Evolutionary conservation across 2,329 filamentous ascomycete species (phyloP).

Genomic region (Elsinoe necatrix): DNA sequence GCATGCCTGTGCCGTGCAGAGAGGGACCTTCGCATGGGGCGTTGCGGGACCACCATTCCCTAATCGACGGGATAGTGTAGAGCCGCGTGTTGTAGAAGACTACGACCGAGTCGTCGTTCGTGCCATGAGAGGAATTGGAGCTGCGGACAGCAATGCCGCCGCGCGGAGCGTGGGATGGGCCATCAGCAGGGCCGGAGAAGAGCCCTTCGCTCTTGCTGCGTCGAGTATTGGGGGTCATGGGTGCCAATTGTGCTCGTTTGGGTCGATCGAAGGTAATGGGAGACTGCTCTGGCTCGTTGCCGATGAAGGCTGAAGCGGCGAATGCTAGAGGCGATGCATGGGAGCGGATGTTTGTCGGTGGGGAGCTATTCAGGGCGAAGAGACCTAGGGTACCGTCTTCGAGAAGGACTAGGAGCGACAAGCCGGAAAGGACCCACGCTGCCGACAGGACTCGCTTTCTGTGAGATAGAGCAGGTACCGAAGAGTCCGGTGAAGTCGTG

Average conservation of each 20-base stretch:
- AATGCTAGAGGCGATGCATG: constrained; percentile 22
- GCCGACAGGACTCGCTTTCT: constrained; percentile 42
- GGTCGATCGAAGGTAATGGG: constrained; percentile 14
- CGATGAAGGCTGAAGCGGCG: constrained; percentile 26
- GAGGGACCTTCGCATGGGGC: constrained; percentile 26
- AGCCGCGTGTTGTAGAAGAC: constrained; percentile 40
- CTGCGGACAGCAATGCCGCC: constrained; percentile 38
- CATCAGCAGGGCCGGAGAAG: constrained; percentile 35
- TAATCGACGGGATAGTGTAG: constrained; percentile 38
- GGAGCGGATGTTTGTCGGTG: constrained; percentile 17
- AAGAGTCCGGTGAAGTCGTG: constrained; percentile 18
- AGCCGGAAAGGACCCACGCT: constrained; percentile 40
- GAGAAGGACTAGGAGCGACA: constrained; percentile 39
- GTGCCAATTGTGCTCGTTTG: constrained; percentile 31
- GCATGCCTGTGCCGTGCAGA: constrained; percentile 34
- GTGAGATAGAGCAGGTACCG: constrained; percentile 22
- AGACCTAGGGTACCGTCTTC: constrained; percentile 36
- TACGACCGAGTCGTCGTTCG: constrained; percentile 37
- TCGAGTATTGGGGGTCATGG: constrained; percentile 45
- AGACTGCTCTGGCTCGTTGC: constrained; percentile 20
- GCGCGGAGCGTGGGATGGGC: constrained; percentile 25
- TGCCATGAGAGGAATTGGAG: constrained; percentile 26
- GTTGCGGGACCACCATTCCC: constrained; percentile 36
- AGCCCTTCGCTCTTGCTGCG: constrained; percentile 38
- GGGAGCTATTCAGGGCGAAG: constrained; percentile 6